Conservation (phyloP, 1,284 basidiomycete species). For the Baeospora myosura region DNA sequence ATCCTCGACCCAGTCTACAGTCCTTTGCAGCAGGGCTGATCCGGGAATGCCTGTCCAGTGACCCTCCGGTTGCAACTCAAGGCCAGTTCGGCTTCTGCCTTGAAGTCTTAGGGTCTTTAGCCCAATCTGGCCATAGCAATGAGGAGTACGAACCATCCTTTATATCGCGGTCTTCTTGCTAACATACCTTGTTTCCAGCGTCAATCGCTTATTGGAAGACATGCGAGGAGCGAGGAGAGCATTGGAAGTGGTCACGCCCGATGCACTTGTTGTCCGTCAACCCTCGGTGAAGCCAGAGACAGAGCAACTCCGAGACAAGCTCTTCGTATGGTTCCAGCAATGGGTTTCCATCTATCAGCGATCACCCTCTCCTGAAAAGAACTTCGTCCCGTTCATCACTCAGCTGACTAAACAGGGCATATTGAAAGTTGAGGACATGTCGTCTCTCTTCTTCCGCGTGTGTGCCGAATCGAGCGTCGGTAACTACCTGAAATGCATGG, state of each 20-base stretch:
- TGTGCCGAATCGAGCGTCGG: conserved; percentile 94
- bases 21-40: conserved; percentile 83
- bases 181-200: conserved; percentile 26
- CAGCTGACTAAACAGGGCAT: conserved; percentile 95
- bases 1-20: conserved; percentile 73
- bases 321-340: conserved; percentile 77
- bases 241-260: conserved; percentile 27
- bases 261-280: conserved; percentile 31
- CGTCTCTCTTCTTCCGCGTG: conserved; percentile 97
- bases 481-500: conserved; percentile 83
- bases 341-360: conserved; percentile 96
- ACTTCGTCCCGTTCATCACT: conserved; percentile 96
- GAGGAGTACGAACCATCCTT: conserved; percentile 55
- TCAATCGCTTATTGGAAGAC: conserved; percentile 62
- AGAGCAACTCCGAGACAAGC: conserved; percentile 63
- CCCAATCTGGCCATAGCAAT: conserved; percentile 70
- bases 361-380: conserved; percentile 85
- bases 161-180: conserved; percentile 20
- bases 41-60: conserved; percentile 76
- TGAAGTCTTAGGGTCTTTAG: conserved; percentile 71
- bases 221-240: conserved; percentile 54
- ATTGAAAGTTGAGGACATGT: conserved; percentile 92
- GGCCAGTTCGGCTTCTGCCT: conserved; percentile 78
- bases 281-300: conserved; percentile 58
- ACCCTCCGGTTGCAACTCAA: conserved; percentile 74